Conservation (phyloP, 108 stramenopile genomes). For the Skeletonema potamos region DNA sequence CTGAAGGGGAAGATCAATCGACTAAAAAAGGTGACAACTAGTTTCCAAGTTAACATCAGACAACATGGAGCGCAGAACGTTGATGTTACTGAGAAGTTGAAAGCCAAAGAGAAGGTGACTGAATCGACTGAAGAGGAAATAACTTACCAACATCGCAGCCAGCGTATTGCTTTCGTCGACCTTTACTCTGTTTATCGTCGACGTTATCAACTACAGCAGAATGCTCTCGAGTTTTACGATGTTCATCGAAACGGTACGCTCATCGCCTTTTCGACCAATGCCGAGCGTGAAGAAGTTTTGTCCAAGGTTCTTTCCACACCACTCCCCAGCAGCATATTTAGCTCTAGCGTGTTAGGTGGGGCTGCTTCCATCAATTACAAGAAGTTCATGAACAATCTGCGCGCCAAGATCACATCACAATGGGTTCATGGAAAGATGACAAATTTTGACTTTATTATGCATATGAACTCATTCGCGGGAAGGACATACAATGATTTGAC, state of each 20-base stretch:
- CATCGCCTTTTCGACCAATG: slow-evolving; percentile 65
- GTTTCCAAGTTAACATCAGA: slow-evolving; percentile 76
- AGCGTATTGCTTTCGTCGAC: slow-evolving; percentile 78
- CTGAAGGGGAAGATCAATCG: slow-evolving; percentile 80
- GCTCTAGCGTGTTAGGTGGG: slow-evolving; percentile 38
- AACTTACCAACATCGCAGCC: slow-evolving; percentile 84
- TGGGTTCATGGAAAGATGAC: slow-evolving; percentile 91
- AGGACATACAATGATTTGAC: slow-evolving; percentile 95
- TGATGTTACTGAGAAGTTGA: slow-evolving; percentile 33
- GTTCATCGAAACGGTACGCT: slow-evolving; percentile 76
- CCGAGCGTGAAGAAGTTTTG: slow-evolving; percentile 80
- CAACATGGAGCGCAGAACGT: slow-evolving; percentile 41
- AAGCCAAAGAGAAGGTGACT: slow-evolving; percentile 45
- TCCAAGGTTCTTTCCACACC: slow-evolving; percentile 65
- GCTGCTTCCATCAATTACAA: slow-evolving; percentile 81
- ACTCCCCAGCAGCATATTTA: slow-evolving; percentile 86
- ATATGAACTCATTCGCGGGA: slow-evolving; percentile 96
- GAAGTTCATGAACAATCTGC: slow-evolving; percentile 83
- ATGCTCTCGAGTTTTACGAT: slow-evolving; percentile 93
- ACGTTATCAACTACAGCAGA: slow-evolving; percentile 93
- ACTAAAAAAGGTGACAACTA: slow-evolving; percentile 75
- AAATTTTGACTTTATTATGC: slow-evolving; percentile 99
- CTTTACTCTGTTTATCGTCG: slow-evolving; percentile 85
- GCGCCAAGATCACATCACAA: slow-evolving; percentile 76
- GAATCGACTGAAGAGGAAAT: slow-evolving; percentile 63